Conservation (phyloP, 129 eudicot genomes). For the Calendula officinalis region DNA sequence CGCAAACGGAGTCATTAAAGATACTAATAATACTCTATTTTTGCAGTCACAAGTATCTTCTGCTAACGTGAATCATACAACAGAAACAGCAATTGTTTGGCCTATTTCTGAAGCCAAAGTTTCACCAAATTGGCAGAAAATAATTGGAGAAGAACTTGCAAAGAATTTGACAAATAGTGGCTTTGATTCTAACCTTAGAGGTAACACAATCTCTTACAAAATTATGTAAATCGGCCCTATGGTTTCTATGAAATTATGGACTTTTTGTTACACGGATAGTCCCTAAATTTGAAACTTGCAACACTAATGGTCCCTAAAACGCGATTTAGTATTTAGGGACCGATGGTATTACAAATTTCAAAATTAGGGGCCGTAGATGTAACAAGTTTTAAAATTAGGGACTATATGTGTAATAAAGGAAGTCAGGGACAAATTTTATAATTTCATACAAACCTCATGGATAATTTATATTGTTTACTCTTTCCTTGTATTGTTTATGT, state of each 20-base stretch:
- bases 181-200: slow-evolving; percentile 71
- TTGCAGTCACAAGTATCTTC: slow-evolving; percentile 88
- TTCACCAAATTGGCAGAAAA: slow-evolving; percentile 74
- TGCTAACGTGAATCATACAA: slow-evolving; percentile 81
- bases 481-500: slow-evolving; percentile 4
- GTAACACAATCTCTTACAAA: slow-evolving; percentile 34
- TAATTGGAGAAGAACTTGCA: slow-evolving; percentile 81
- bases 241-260: neutral
- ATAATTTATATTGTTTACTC: no score
- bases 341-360: no score
- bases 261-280: no score
- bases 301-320: no score
- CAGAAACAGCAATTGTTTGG: slow-evolving; percentile 87
- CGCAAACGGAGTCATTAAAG: neutral
- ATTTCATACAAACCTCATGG: no score
- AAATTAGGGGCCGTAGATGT: no score
- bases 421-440: no score
- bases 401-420: no score
- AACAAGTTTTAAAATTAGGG: no score
- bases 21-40: slow-evolving; percentile 24
- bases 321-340: no score
- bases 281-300: no score
- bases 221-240: neutral
- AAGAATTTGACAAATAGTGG: slow-evolving; percentile 87
- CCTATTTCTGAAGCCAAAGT: slow-evolving; percentile 79